A percentile compares a stretch with the other conserved stretches of the same genome.
phyloP scores from a whole-genome alignment of 2,329 filamentous ascomycete species.

The Pestalotiopsis sp. region DNA sequence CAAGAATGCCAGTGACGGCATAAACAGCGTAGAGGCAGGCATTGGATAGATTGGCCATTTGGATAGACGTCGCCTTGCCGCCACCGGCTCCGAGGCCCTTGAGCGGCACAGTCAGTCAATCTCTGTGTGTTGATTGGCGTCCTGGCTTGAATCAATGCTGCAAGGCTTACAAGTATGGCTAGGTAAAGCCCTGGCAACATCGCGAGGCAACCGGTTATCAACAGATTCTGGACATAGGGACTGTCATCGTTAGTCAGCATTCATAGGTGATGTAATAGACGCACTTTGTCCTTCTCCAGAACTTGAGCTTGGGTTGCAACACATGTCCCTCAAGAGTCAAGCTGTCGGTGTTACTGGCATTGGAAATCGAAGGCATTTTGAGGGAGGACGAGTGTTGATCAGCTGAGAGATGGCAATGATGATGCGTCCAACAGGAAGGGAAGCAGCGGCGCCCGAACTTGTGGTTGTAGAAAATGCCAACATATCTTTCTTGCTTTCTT shows the following conservation, averaged over 20 bases:
- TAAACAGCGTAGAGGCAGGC: background rate
- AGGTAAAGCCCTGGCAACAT: background rate
- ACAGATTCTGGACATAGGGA: background rate
- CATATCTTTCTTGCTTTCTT: background rate
- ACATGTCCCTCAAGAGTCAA: background rate
- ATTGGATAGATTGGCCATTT: background rate
- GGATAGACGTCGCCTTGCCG: background rate
- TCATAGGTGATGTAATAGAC: background rate
- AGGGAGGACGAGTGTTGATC: background rate
- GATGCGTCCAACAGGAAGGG: background rate
- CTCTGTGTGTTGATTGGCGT: background rate
- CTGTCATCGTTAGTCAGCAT: background rate
- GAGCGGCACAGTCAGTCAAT: background rate
- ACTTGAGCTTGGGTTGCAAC: background rate
- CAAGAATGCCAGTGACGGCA: background rate
- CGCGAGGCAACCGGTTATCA: background rate
- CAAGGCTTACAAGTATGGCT: background rate
- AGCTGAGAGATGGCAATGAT: background rate
- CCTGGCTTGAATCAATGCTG: background rate
- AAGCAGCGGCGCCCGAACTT: background rate
- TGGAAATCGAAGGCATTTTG: background rate
- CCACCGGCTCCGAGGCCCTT: background rate
- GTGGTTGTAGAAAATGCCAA: background rate
- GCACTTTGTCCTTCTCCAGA: background rate
- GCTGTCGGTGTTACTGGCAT: background rate